Evolutionary conservation across 441 rosid genomes (phyloP).

Genomic region (Adansonia madagascariensis): DNA sequence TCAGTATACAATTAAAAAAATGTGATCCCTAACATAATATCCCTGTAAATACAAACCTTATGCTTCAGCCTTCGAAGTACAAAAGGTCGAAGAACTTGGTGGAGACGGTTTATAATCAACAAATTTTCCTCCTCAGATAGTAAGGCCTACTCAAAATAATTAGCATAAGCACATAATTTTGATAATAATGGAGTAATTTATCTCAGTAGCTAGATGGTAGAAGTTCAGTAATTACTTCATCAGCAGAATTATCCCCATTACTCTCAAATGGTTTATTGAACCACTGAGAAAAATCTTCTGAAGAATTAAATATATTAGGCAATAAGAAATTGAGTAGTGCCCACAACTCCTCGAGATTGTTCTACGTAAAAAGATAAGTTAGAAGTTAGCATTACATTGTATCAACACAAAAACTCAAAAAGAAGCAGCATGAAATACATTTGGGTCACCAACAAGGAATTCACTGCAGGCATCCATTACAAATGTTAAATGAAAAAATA

Average conservation of each 20-base stretch:
- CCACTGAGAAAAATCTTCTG: constrained; percentile 98
- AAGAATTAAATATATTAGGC: constrained; percentile 93
- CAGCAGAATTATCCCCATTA: constrained; percentile 85
- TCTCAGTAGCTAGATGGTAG: constrained; percentile 25
- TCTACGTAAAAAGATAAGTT: constrained; percentile 48
- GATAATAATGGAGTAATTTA: constrained; percentile 18
- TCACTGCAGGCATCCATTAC: neutral
- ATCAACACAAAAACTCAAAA: constrained; percentile 20
- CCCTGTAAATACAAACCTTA: constrained; percentile 56
- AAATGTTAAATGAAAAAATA: neutral
- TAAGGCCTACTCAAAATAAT: constrained; percentile 59
- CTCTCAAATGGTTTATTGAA: constrained; percentile 95
- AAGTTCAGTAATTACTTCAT: constrained; percentile 61
- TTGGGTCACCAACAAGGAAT: neutral
- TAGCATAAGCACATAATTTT: constrained; percentile 20
- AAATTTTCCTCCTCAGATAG: constrained; percentile 96
- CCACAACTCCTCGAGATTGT: constrained; percentile 96
- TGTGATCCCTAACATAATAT: constrained; percentile 20
- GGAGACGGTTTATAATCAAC: constrained; percentile 91
- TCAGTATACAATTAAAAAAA: neutral
- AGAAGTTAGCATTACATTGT: constrained; percentile 30
- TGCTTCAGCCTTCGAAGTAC: constrained; percentile 93
- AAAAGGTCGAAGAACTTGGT: constrained; percentile 96
- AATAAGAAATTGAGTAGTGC: constrained; percentile 89
- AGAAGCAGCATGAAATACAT: constrained; percentile 17